phyloP scores from a whole-genome alignment of 306 rosid genomes.

The Lathyrus sativus region DNA sequence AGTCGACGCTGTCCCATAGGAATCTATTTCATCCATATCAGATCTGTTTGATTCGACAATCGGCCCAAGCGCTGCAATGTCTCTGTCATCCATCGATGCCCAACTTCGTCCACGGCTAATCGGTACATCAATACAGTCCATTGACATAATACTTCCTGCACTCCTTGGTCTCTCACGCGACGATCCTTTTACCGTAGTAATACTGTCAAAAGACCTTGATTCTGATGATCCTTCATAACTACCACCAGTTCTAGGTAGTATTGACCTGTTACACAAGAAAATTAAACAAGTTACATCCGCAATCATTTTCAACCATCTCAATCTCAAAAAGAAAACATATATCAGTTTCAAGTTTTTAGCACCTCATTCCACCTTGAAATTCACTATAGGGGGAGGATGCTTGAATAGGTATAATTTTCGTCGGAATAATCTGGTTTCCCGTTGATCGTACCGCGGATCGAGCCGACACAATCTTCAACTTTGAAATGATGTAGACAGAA shows the following conservation, averaged over 20 bases:
- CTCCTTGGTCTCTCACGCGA: constrained; percentile 55
- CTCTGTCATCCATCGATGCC: constrained; percentile 54
- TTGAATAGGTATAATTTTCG: constrained; percentile 44
- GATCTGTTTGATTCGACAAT: constrained; percentile 44
- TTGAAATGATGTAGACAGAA: constrained; percentile 75
- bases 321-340: constrained; percentile 4
- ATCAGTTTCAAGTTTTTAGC: constrained; percentile 22
- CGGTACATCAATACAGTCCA: constrained; percentile 49
- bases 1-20: constrained; percentile 23
- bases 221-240: constrained; percentile 44
- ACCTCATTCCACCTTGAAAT: constrained; percentile 56
- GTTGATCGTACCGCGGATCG: constrained; percentile 65
- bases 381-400: constrained; percentile 41
- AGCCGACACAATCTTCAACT: constrained; percentile 70
- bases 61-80: constrained; percentile 37
- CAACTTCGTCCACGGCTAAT: constrained; percentile 38
- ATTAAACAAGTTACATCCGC: not conserved
- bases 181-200: constrained; percentile 11
- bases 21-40: constrained; percentile 41
- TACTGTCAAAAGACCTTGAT: constrained; percentile 26
- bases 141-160: constrained; percentile 39
- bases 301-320: not conserved
- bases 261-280: constrained; percentile 42
- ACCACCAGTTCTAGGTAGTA: constrained; percentile 36
- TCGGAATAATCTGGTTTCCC: constrained; percentile 46